These are phyloP conservation scores for Mortierella alpina DNA, from an alignment of 192 early-diverging fungal species.

Conservation along the genomic window DNA sequence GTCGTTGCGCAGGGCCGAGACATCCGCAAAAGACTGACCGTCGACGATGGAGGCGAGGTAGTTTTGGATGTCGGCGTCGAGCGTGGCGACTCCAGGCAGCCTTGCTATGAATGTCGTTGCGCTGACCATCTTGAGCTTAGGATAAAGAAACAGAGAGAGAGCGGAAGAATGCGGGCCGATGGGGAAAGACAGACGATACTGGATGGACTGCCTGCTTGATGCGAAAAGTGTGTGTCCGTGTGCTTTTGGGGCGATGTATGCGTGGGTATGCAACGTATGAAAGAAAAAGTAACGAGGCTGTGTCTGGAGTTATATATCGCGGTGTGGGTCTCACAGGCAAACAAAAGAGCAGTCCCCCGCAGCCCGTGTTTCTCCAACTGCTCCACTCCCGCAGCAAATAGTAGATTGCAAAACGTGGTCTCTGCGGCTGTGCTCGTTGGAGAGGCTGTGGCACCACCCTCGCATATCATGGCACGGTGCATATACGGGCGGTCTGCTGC, in stretches of 20 bases:
- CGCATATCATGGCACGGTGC: constrained; percentile 13
- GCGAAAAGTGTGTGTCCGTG: neutral
- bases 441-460: neutral
- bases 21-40: constrained; percentile 31
- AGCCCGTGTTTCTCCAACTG: neutral
- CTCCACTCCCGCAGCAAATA: neutral
- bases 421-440: too few relatives aligned
- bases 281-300: too few relatives aligned
- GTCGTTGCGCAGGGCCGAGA: constrained; percentile 67
- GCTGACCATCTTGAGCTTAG: too few relatives aligned
- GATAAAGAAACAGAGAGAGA: too few relatives aligned
- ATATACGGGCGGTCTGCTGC: constrained; percentile 13
- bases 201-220: neutral
- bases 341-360: constrained; percentile 21
- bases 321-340: neutral
- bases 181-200: neutral
- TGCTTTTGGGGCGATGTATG: too few relatives aligned
- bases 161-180: neutral
- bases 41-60: constrained; percentile 46
- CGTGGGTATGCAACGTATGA: too few relatives aligned
- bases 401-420: too few relatives aligned
- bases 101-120: constrained; percentile 40
- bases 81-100: constrained; percentile 24
- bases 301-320: neutral
- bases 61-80: constrained; percentile 48